A percentile compares a stretch with the other conserved stretches of the same genome.
Evolutionary conservation across 2,329 filamentous ascomycete genomes (phyloP).

Genomic region (Phoma sp.): DNA sequence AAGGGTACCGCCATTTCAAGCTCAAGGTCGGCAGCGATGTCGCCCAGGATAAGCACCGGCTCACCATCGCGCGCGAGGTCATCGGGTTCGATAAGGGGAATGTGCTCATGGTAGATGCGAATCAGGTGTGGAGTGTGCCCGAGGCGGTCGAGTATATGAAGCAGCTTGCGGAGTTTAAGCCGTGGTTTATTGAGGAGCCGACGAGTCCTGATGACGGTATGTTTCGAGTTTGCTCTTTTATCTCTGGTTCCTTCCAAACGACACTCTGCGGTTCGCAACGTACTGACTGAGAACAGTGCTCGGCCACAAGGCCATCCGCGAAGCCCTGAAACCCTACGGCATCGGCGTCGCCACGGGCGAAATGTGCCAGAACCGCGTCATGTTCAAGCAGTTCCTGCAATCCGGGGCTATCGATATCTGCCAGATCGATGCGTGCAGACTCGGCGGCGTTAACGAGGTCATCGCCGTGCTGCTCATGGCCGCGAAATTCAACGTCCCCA

Average conservation of each 20-base stretch:
- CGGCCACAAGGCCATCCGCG: constrained; percentile 82
- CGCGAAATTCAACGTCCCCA: constrained; percentile 76
- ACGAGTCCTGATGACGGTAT: constrained; percentile 81
- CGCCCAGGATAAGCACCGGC: constrained; percentile 71
- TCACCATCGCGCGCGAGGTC: constrained; percentile 76
- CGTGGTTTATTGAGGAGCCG: constrained; percentile 95
- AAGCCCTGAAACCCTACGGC: constrained; percentile 74
- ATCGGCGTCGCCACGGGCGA: constrained; percentile 91
- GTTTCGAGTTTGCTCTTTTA: too few relatives aligned
- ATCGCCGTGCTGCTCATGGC: constrained; percentile 89
- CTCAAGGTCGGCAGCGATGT: constrained; percentile 82
- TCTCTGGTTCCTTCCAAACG: too few relatives aligned
- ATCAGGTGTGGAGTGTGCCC: constrained; percentile 90
- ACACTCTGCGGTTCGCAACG: too few relatives aligned
- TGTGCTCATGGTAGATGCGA: constrained; percentile 90
- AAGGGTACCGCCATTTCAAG: constrained; percentile 88
- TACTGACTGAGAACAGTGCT: too few relatives aligned
- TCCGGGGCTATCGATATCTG: constrained; percentile 83
- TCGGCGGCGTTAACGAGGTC: constrained; percentile 91
- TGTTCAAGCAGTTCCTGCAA: constrained; percentile 90
- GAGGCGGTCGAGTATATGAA: constrained; percentile 90
- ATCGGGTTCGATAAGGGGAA: constrained; percentile 84
- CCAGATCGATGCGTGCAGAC: constrained; percentile 87
- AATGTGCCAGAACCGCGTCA: constrained; percentile 93
- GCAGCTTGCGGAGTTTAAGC: constrained; percentile 79